Base-by-base conservation (phyloP, 2,329 filamentous ascomycete species). In the Pseudogymnoascus sp. region DNA sequence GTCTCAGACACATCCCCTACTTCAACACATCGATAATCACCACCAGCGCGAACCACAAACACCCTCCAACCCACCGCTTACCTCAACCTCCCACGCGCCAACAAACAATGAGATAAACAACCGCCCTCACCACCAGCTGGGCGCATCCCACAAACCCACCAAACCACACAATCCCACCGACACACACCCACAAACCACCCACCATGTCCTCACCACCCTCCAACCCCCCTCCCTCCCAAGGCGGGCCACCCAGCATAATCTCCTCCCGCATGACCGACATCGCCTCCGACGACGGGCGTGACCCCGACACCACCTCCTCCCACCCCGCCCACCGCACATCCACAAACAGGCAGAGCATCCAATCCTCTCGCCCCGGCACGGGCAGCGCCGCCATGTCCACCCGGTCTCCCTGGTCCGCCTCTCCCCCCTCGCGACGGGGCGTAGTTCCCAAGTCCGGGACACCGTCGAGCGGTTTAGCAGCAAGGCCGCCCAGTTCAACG, bases 401-500 rank as follows among this genome's bases (percentile, higher is more conserved):
- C 1, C 59, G 78, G 64, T 76, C 76, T 67, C 76, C 77, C 68
- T 83, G 83, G 80, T 80, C 81, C 64, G 81, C 82, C 67, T 75
- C 78, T 12, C 80, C 85, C 36, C 78, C 82, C 18, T 81, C 86
- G 62, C 82, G 86, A 64, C 83, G 83, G 63, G 66, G 64, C 11
- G 68, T 69, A 65, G 70, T 68, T 14, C 75, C 76, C 45, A 54
- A 54, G 7, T 47, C 42, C 6, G 31, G 31, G 10, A n/a, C n/a
- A n/a, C n/a, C n/a, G n/a, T n/a, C n/a, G n/a, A n/a, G n/a, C n/a
- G n/a, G n/a, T n/a, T n/a, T n/a, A n/a, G n/a, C n/a, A n/a, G n/a
- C 76, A 68, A 82, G 82, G 68, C 88, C 80, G 62, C 81, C 80
- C 14, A 93, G 87, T 68, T 82, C 90, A 45, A 81, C 88, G 54